Base-by-base conservation (phyloP, 129 eudicot species). In the Rutidosis leptorrhynchoides region DNA sequence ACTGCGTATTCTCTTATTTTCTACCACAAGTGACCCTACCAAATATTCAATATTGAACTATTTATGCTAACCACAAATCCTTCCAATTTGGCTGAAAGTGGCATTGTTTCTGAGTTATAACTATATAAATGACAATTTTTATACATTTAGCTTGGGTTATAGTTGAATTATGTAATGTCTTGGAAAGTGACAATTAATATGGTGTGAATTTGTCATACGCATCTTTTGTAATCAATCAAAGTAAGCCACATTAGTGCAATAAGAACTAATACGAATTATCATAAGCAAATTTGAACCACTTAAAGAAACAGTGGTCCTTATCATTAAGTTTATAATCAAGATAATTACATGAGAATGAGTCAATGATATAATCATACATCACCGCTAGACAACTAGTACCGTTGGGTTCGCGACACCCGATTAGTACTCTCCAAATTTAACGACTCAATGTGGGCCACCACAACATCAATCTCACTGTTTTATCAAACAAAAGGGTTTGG, bases 401-500 rank as follows among this genome's bases (percentile, higher is more conserved):
- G 14, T 28, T 58, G 26, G 48, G 48, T 7, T 58, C n/a, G 33
- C n/a, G 23, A 61, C 61, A 60, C 75, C 58, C 49, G 33, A 60
- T 43, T 46, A 58, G 64, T 16, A 26, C 54, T 28, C 60, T 11
- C 12, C 26, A 61, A 40, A 55, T 26, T 37, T 40, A 57, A 25
- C 57, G 74, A 43, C 33, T 62, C 54, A 52, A 67, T 4, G 70
- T 62, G 77, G 64, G 76, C 54, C 26, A 65, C 77, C 74, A 63
- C 63, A 53, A 27, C 70, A 32, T 66, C 68, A 65, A 67, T 30
- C 58, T 58, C 19, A 17, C 10, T 40, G 63, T 54, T 59, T 32
- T 29, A 73, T 25, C 33, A 70, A 68, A 37, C 82, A 71, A 70
- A 37, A 56, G 57, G 57, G 73, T 72, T 76, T 45, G 73, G 85